Conservation (phyloP, 768 basidiomycete genomes). For the Arthromyces matolae region DNA sequence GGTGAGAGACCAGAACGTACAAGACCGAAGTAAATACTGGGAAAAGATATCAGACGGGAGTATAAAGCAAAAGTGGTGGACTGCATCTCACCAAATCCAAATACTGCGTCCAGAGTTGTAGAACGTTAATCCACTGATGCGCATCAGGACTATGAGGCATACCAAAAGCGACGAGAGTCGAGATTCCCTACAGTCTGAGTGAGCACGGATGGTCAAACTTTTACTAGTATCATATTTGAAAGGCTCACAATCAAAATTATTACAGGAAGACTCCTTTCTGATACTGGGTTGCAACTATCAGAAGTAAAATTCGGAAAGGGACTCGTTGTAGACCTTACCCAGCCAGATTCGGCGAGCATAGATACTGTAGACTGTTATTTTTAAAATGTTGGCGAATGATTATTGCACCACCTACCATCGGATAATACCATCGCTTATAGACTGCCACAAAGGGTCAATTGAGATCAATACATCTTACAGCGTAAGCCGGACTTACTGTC, state of each 20-base stretch:
- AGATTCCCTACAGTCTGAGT: too few relatives aligned
- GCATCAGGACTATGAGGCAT: too few relatives aligned
- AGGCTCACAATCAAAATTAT: too few relatives aligned
- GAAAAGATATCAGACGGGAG: background rate
- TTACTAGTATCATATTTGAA: too few relatives aligned
- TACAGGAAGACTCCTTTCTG: too few relatives aligned
- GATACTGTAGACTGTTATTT: background rate
- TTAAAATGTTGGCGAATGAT: background rate
- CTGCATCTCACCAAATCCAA: background rate
- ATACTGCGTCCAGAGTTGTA: background rate
- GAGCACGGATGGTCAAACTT: too few relatives aligned
- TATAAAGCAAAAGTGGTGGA: background rate
- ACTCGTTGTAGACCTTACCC: background rate
- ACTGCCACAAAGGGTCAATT: background rate
- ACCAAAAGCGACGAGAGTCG: too few relatives aligned
- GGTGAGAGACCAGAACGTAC: background rate
- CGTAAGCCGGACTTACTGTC: background rate
- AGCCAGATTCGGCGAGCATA: constrained; percentile 9
- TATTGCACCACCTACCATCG: constrained; percentile 4
- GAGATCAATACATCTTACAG: background rate
- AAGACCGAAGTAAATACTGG: constrained; percentile 3
- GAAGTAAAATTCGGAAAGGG: too few relatives aligned
- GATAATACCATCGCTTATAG: constrained; percentile 4
- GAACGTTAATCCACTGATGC: too few relatives aligned
- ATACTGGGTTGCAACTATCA: too few relatives aligned